These are phyloP conservation scores for Echinochloa phyllopogon DNA, from an alignment of 176 grass and related monocot species.

Conservation along the genomic window DNA sequence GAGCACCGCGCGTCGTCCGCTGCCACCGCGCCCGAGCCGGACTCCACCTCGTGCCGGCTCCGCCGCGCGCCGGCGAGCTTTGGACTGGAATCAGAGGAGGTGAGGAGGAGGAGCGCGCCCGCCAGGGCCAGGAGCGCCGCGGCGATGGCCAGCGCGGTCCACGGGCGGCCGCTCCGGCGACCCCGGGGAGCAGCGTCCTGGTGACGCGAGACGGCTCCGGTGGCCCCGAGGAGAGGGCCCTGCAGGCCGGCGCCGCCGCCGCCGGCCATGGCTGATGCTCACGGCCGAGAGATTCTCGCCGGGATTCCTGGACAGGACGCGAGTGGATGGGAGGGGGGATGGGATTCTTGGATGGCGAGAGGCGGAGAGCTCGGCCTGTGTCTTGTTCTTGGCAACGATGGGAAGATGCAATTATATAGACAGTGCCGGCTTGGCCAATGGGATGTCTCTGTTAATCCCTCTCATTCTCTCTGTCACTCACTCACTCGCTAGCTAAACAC, in stretches of 20 bases:
- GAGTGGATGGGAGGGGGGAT: neutral
- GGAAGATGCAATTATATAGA: neutral
- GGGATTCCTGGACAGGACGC: neutral
- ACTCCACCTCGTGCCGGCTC: slow-evolving; percentile 52
- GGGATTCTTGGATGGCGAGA: slow-evolving; percentile 40
- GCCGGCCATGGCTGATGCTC: slow-evolving; percentile 40
- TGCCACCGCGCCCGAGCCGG: slow-evolving; percentile 57
- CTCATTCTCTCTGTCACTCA: neutral
- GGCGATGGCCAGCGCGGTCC: slow-evolving; percentile 41
- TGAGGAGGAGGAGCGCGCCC: slow-evolving; percentile 31
- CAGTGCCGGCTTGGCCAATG: neutral
- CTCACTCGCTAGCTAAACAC: neutral
- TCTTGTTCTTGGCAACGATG: neutral
- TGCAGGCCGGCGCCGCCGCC: neutral
- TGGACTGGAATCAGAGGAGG: no score
- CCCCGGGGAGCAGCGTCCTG: neutral
- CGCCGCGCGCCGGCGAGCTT: neutral
- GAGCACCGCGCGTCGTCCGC: slow-evolving; percentile 90
- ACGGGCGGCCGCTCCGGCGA: neutral
- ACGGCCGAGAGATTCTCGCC: neutral
- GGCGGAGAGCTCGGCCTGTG: neutral
- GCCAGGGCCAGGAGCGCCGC: slow-evolving; percentile 43
- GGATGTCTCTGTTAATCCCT: neutral
- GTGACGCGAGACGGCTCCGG: neutral
- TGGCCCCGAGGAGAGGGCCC: slow-evolving; percentile 36